These are phyloP conservation scores for Aspergillus phoenicis DNA, from an alignment of 2,329 filamentous ascomycete species.

Conservation along the genomic window DNA sequence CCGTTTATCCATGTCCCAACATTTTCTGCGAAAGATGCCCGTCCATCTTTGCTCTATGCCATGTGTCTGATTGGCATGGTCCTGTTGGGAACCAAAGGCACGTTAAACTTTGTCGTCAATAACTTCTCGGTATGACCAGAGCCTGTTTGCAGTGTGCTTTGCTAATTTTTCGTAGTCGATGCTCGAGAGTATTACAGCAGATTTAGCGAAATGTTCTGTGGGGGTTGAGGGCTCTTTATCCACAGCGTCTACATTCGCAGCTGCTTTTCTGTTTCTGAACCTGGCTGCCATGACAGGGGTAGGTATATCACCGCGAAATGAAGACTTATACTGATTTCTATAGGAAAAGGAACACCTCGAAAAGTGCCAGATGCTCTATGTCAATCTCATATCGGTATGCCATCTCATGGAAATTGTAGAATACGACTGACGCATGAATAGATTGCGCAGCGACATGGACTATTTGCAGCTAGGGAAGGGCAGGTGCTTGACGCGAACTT, in stretches of 20 bases:
- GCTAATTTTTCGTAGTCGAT: conserved; percentile 25
- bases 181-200: conserved; percentile 45
- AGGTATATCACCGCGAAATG: background rate
- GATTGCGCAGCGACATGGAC: conserved; percentile 53
- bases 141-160: conserved; percentile 8
- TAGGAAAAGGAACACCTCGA: conserved; percentile 49
- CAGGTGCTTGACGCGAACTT: conserved; percentile 45
- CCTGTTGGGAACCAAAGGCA: conserved; percentile 55
- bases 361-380: conserved; percentile 55
- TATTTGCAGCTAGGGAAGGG: conserved; percentile 53
- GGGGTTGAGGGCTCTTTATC: conserved; percentile 43
- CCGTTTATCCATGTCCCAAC: conserved; percentile 58
- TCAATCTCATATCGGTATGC: conserved; percentile 50
- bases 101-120: conserved; percentile 52
- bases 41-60: conserved; percentile 50
- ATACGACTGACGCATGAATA: conserved; percentile 18
- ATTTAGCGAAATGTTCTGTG: conserved; percentile 47
- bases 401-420: background rate
- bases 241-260: conserved; percentile 52
- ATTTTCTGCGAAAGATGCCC: conserved; percentile 54
- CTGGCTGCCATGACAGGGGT: conserved; percentile 53
- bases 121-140: conserved; percentile 44
- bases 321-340: background rate
- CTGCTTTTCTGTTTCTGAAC: conserved; percentile 52
- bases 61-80: conserved; percentile 59